Base-by-base conservation (phyloP, 139 green algal species). In the Eudorina sp. region DNA sequence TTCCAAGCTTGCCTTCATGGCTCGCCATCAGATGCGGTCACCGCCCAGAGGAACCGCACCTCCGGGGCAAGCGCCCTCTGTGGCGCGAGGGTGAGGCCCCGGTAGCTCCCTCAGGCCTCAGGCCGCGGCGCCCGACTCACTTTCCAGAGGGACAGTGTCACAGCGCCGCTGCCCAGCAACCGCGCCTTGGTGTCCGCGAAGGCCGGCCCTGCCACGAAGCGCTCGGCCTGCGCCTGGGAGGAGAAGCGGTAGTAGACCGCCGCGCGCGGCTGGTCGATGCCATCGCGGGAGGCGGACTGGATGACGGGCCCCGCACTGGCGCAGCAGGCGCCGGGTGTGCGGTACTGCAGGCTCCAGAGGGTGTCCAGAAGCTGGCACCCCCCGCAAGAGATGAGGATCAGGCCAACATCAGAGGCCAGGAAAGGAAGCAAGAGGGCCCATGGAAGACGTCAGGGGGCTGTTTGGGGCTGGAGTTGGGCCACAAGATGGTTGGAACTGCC, bases 221-320 rank as follows among this genome's bases (percentile, higher is more conserved):
- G 62, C 46, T 87, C 81, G 4, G 81, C 81, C 64, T 87, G 81
- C 31, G 66, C 81, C 25, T 87, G 81, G 2, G 62, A 45, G 7
- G 81, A 78, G 81, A 87, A 87, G 43, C 81, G 81, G 46, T 87
- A 87, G 64, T 87, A 87, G 21, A 87, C 81, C 8, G 60, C 81
- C 3, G 81, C 81, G 3, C 31, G 45, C 0, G 64, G 27, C 21
- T n/a, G 7, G n/a, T 6, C 6, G n/a, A 1, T 55, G 45, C 62
- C 13, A 6, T 87, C 64, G n/a, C 64, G 64, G 3, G 64, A 18
- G 21, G 64, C 81, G 31, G 81, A 78, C 5, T 60, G 41, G 31
- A 87, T 31, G 1, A 87, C 81, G 0, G 62, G 62, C 19, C 81
- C 81, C 3, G 81, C 81, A 21, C 64, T 79, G 1, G 81, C 81